Evolutionary conservation across 1,284 basidiomycete genomes (phyloP), one percentile per base, ranked within the genome.

Genomic region (Meira miltonrushii): DNA sequence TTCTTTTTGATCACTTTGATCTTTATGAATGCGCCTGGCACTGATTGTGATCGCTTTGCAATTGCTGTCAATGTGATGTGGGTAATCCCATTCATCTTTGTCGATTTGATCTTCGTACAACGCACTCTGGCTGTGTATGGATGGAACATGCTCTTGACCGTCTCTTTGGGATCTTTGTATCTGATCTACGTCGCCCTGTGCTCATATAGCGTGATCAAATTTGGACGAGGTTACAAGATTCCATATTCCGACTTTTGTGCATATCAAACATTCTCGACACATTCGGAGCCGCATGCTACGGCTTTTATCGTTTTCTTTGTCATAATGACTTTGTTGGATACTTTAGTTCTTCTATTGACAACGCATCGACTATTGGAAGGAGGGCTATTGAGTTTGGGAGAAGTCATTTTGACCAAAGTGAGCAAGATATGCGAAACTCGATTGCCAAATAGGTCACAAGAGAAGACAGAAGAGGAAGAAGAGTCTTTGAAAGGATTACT

Each of bases 61-160:
- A 50, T 50, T 3, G 21, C 5, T 3, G 10, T 50, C 3, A 50
- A 50, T 13, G 21, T 25, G 10, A 50, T 50, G 15, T 50, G 21
- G n/a, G n/a, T 50, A 15, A n/a, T 25, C 6, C 21, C 47, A 25
- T 37, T 25, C 3, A 17, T 50, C 6, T 5, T 6, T 25, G 47
- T 50, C 13, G 47, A 50, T 37, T 50, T n/a, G 6, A 50, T 50
- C 13, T 50, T 50, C 21, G n/a, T 50, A 4, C 47, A 50, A 21
- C 15, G 47, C 6, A 50, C 47, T 15, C 6, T 50, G 47, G 47
- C 47, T 4, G n/a, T 50, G 3, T 50, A 50, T 13, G 9, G 9
- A 4, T 50, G 47, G 47, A 37, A 25, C 10, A 2, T 15, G n/a
- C 5, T 37, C 15, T 3, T 37, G 3, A 25, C 47, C 3, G 13